Evolutionary conservation across 495 filamentous ascomycete species (phyloP).

Genomic region (Neurospora pannonica): DNA sequence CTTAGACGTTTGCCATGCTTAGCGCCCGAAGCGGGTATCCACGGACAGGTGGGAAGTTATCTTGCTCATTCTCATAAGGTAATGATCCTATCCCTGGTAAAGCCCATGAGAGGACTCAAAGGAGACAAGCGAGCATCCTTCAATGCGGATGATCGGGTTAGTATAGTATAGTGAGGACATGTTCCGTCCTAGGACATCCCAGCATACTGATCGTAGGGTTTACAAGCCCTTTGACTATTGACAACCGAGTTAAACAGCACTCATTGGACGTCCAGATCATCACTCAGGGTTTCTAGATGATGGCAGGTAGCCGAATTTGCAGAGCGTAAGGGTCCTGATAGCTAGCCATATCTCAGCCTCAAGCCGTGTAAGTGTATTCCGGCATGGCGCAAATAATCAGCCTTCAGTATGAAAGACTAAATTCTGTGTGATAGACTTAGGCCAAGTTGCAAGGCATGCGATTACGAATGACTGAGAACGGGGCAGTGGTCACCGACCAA

Average conservation of each 20-base stretch:
- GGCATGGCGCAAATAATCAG: not conserved
- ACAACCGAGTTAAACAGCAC: not conserved
- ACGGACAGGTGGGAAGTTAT: not conserved
- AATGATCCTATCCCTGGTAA: not conserved
- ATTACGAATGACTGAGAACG: not conserved
- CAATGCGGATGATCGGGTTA: not conserved
- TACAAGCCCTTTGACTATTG: not conserved
- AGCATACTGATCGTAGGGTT: not conserved
- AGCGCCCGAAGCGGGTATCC: not conserved
- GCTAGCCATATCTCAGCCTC: not conserved
- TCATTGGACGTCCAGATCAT: not conserved
- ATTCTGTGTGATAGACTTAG: not conserved
- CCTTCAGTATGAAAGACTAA: not conserved
- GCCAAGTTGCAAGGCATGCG: not conserved
- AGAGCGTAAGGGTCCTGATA: not conserved
- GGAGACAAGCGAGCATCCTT: not conserved
- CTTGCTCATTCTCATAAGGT: not conserved
- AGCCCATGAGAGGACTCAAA: not conserved
- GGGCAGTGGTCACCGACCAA: not conserved
- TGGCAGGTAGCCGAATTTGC: not conserved
- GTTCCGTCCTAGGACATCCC: not conserved
- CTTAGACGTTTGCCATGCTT: not conserved
- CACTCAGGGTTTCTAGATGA: not conserved
- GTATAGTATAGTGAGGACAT: not conserved
- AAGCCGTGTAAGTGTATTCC: not conserved